Percentiles rank a stretch among this genome's conserved stretches.
phyloP scores from a whole-genome alignment of 1,284 basidiomycete species.

The Agaricales sp. region DNA sequence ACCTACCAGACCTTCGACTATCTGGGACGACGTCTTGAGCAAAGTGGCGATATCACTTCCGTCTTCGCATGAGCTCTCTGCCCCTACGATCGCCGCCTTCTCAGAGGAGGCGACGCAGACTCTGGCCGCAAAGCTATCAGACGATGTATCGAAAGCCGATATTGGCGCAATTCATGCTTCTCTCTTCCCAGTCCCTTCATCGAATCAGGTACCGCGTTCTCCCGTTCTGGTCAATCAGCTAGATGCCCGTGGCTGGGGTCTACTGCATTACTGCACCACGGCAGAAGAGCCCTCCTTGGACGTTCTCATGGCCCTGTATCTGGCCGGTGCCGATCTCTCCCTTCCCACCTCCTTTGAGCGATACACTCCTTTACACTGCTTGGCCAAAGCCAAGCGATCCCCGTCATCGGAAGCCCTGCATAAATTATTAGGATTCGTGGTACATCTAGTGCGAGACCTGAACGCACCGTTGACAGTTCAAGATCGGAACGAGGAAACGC shows the following conservation, averaged over 20 bases:
- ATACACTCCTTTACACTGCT: slow-evolving; percentile 59
- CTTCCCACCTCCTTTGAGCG: slow-evolving; percentile 57
- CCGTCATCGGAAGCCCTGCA: slow-evolving; percentile 31
- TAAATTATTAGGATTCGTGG: slow-evolving; percentile 42
- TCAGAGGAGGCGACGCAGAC: background rate
- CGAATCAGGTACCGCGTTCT: slow-evolving; percentile 27
- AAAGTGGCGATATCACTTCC: background rate
- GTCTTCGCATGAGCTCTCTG: background rate
- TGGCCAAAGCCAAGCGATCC: slow-evolving; percentile 30
- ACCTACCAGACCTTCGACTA: background rate
- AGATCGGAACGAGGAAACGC: slow-evolving; percentile 83
- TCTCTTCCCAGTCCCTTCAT: slow-evolving; percentile 37
- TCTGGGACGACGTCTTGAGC: background rate
- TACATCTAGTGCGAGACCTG: slow-evolving; percentile 58
- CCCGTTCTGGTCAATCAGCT: slow-evolving; percentile 48
- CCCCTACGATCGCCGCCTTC: background rate
- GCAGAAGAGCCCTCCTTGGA: slow-evolving; percentile 43
- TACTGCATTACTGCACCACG: slow-evolving; percentile 58
- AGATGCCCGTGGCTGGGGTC: slow-evolving; percentile 57
- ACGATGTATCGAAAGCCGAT: slow-evolving; percentile 6
- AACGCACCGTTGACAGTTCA: slow-evolving; percentile 52
- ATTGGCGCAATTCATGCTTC: slow-evolving; percentile 35
- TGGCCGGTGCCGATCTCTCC: slow-evolving; percentile 61
- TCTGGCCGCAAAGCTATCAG: background rate
- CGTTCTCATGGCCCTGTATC: slow-evolving; percentile 57